Evolutionary conservation across 352 stramenopile species (phyloP), one percentile per base, ranked within the genome.

Genomic region (Thalassiosira oceanica): DNA sequence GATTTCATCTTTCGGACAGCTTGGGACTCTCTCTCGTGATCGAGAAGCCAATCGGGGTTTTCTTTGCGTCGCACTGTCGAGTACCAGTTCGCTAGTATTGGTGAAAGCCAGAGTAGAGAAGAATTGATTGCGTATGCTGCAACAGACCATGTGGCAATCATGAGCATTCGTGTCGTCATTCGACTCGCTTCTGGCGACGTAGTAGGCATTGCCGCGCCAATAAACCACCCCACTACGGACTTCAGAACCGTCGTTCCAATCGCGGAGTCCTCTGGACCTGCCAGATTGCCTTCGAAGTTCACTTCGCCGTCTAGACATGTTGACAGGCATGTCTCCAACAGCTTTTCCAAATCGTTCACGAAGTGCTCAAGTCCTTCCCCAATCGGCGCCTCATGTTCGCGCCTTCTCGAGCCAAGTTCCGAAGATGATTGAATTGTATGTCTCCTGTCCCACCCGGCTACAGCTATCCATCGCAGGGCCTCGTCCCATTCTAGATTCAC

Each of bases 401-500:
- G 42, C n/a, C 42, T 18, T 10, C n/a, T 39, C 10, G n/a, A n/a
- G n/a, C 33, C 10, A 39, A 10, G 33, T 39, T n/a, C 33, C 33
- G 10, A n/a, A 39, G 33, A n/a, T n/a, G 33, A n/a, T n/a, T n/a
- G n/a, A n/a, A n/a, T 39, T 39, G 33, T 24, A 1, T 50, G 16
- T 15, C 4, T 16, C 37, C 27, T 27, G 35, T 78, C 68, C 69
- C 69, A 79, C 27, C 53, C 58, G 7, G 69, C 69, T n/a, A n/a
- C n/a, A n/a, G n/a, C n/a, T 51, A 79, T 75, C 69, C 69, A 79
- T 24, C 61, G 49, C 16, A 79, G 48, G 7, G 69, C 54, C 20
- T 57, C 61, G 49, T 79, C 69, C 69, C 69, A 79, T 42, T 79
- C 69, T 1, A 46, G 41, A 54, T 79, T 79, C n/a, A 79, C 37